Evolutionary conservation across 176 grass and related monocot species (phyloP).

Genomic region (Echinochloa phyllopogon): DNA sequence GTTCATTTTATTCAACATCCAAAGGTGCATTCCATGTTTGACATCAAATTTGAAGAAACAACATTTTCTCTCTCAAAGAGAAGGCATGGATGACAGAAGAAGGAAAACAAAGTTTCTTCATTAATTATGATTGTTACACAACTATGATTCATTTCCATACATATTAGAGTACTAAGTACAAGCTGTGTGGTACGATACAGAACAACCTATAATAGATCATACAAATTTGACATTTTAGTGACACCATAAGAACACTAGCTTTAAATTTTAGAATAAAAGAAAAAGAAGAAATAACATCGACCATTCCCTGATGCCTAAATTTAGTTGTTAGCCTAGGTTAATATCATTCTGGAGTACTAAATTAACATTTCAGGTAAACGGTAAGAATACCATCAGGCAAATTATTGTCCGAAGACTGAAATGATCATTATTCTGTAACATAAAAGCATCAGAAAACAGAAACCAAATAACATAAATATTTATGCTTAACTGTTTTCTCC

Average conservation of each 20-base stretch:
- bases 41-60: not conserved
- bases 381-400: not conserved
- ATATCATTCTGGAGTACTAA: not conserved
- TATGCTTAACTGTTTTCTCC: conserved; percentile 63
- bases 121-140: not conserved
- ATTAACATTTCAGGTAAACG: not conserved
- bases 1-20: not conserved
- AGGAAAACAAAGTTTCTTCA: not conserved
- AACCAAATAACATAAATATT: conserved; percentile 15
- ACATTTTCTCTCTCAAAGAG: not conserved
- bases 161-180: not conserved
- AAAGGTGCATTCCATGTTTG: not conserved
- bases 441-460: not conserved
- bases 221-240: conserved; percentile 6
- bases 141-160: not conserved
- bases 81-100: not conserved
- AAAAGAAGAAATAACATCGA: not conserved
- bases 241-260: not conserved
- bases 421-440: not conserved
- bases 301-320: not conserved
- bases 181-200: not conserved
- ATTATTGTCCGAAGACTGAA: conserved; percentile 8
- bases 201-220: not conserved
- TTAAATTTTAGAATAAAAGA: conserved; percentile 4
- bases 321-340: not conserved